Percentiles rank a stretch among this genome's conserved stretches.
Evolutionary conservation across 768 basidiomycete genomes (phyloP).

Genomic region (Trametes cinnabarina): DNA sequence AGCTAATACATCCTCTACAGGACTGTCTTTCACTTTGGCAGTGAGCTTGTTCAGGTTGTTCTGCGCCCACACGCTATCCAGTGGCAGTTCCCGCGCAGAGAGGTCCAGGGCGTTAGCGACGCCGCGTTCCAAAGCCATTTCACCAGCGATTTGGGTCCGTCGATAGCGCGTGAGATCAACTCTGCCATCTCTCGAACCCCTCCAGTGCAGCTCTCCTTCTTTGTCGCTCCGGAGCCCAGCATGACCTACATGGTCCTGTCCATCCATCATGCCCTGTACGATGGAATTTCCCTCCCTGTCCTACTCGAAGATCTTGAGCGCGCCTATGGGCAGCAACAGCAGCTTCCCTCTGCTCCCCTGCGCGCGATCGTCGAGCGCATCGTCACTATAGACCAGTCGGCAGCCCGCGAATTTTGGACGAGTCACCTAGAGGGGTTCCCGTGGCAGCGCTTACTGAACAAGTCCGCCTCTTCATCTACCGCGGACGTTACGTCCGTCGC

Average conservation of each 20-base stretch:
- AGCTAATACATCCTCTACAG: conserved; percentile 12
- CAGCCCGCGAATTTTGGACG: conserved; percentile 28
- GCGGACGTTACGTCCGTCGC: conserved; percentile 6
- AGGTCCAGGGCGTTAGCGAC: no score
- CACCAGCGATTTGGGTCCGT: conserved; percentile 18
- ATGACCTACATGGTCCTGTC: conserved; percentile 26
- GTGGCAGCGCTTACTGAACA: conserved; percentile 13
- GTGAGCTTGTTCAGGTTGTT: conserved; percentile 30
- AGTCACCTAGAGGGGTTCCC: conserved; percentile 21
- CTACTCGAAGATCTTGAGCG: conserved; percentile 31
- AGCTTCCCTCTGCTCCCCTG: conserved; percentile 13
- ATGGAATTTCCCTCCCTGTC: conserved; percentile 31
- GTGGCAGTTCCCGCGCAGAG: conserved; percentile 22
- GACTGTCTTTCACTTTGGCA: conserved; percentile 34
- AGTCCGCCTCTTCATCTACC: conserved; percentile 10
- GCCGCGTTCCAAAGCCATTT: no score
- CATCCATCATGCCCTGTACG: conserved; percentile 36
- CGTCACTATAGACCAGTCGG: conserved; percentile 8
- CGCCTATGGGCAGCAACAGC: conserved; percentile 15
- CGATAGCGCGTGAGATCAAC: conserved; percentile 28
- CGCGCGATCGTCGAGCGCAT: conserved; percentile 28
- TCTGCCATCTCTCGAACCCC: conserved; percentile 7
- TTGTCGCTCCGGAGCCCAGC: conserved; percentile 14
- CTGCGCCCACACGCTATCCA: conserved; percentile 16
- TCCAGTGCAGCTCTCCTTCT: conserved; percentile 21